phyloP scores from a whole-genome alignment of 495 filamentous ascomycete species.

The Aspergillus conjunctus region DNA sequence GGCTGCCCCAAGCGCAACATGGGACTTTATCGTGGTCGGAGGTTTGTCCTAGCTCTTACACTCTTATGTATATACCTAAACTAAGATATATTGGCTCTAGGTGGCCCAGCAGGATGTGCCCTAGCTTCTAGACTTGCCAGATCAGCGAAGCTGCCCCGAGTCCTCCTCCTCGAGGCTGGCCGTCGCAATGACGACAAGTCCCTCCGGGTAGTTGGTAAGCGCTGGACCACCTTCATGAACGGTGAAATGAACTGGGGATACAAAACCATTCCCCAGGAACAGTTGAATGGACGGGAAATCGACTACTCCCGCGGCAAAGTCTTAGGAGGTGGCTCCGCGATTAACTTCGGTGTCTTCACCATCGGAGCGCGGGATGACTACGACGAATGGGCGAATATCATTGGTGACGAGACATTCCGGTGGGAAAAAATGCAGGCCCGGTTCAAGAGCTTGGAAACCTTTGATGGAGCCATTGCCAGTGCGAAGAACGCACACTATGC shows the following conservation, averaged over 20 bases:
- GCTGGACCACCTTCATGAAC: constrained; percentile 53
- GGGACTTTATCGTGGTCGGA: constrained; percentile 17
- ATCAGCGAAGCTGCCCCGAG: constrained; percentile 43
- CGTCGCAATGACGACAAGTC: constrained; percentile 48
- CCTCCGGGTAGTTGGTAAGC: constrained; percentile 52
- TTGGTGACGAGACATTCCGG: constrained; percentile 47
- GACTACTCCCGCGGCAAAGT: constrained; percentile 64
- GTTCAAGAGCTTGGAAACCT: constrained; percentile 56
- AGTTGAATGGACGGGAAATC: constrained; percentile 51
- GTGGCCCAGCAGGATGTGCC: constrained; percentile 57
- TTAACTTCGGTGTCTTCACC: constrained; percentile 66
- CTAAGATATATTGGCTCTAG: constrained; percentile 33
- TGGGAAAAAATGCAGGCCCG: constrained; percentile 53
- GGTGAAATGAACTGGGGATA: constrained; percentile 60
- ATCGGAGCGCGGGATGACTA: constrained; percentile 62
- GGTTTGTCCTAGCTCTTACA: not conserved
- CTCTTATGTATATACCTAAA: not conserved
- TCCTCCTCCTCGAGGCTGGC: constrained; percentile 63
- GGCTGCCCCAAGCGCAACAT: not conserved
- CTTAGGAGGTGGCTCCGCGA: constrained; percentile 62
- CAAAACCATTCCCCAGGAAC: constrained; percentile 56
- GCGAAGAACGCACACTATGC: constrained; percentile 42
- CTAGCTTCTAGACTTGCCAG: constrained; percentile 51
- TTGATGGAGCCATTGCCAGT: constrained; percentile 44
- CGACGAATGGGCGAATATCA: constrained; percentile 51